phyloP scores from a whole-genome alignment of 2,329 filamentous ascomycete species.

The Dactylellina sp. region DNA sequence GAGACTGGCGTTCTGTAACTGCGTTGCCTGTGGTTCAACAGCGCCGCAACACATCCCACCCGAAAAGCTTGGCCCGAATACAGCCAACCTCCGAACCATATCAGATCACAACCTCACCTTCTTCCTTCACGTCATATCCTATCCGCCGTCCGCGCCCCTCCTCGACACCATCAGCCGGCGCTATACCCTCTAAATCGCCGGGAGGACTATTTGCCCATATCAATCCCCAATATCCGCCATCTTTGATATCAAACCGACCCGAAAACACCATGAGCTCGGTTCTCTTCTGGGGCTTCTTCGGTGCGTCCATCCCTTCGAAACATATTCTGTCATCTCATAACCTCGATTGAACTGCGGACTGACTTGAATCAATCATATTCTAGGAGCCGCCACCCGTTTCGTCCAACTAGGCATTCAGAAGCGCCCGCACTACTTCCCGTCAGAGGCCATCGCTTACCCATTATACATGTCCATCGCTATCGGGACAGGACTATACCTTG shows the following conservation, averaged over 20 bases:
- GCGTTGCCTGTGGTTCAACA: neutral
- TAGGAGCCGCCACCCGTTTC: conserved; percentile 89
- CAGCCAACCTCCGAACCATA: conserved; percentile 1
- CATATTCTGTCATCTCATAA: neutral
- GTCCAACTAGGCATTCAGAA: conserved; percentile 99
- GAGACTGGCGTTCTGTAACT: neutral
- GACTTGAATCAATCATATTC: neutral
- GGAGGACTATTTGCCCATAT: too few species aligned
- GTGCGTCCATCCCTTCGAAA: conserved; percentile 1
- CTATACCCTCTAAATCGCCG: neutral
- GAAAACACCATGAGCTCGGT: conserved; percentile 45
- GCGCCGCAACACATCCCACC: conserved; percentile 1
- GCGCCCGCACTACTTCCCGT: conserved; percentile 88
- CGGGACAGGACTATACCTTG: conserved; percentile 96
- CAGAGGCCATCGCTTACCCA: conserved; percentile 90
- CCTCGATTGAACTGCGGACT: conserved; percentile 1
- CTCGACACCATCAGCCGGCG: conserved; percentile 1
- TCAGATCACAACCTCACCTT: neutral
- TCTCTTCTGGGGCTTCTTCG: conserved; percentile 52
- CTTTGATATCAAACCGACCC: neutral
- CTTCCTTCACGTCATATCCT: neutral
- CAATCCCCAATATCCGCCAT: neutral
- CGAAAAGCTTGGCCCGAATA: conserved; percentile 5
- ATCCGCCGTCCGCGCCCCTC: neutral
- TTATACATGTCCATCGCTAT: conserved; percentile 86